phyloP scores from a whole-genome alignment of 140 eudicot species.

The Senecio squalidus region DNA sequence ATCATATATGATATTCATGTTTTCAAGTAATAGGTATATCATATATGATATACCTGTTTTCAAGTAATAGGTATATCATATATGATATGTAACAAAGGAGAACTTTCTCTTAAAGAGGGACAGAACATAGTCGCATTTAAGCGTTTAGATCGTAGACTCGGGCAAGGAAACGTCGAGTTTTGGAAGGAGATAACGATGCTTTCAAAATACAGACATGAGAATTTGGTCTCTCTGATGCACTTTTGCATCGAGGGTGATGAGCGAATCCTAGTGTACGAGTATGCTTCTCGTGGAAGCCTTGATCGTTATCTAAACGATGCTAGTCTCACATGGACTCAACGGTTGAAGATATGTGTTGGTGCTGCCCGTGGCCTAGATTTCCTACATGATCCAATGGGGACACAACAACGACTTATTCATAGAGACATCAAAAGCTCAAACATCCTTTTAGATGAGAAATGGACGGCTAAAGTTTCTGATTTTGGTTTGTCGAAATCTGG shows the following conservation, averaged over 20 bases:
- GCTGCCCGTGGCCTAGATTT: constrained; percentile 7
- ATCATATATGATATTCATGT: too few relatives aligned
- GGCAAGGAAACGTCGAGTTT: constrained; percentile 20
- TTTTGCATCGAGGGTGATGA: constrained; percentile 11
- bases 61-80: too few relatives aligned
- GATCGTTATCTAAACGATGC: constrained; percentile 1
- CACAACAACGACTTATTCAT: constrained; percentile 15
- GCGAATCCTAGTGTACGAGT: constrained; percentile 9
- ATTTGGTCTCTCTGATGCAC: constrained; percentile 8
- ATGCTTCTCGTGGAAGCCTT: constrained; percentile 19
- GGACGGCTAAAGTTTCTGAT: constrained; percentile 19
- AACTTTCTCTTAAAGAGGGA: neutral
- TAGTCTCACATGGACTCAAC: constrained; percentile 13
- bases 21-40: too few relatives aligned
- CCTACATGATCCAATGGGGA: constrained; percentile 7
- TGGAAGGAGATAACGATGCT: constrained; percentile 24
- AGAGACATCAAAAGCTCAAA: constrained; percentile 18
- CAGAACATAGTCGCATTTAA: neutral
- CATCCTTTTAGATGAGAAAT: constrained; percentile 13
- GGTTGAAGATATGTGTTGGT: constrained; percentile 8
- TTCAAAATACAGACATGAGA: constrained; percentile 1
- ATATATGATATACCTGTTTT: too few relatives aligned
- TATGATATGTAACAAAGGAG: too few relatives aligned
- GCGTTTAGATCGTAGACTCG: constrained; percentile 3
- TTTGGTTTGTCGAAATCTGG: constrained; percentile 18